Evolutionary conservation across 1,284 basidiomycete genomes (phyloP).

Genomic region (Sporisorium scitamineum): DNA sequence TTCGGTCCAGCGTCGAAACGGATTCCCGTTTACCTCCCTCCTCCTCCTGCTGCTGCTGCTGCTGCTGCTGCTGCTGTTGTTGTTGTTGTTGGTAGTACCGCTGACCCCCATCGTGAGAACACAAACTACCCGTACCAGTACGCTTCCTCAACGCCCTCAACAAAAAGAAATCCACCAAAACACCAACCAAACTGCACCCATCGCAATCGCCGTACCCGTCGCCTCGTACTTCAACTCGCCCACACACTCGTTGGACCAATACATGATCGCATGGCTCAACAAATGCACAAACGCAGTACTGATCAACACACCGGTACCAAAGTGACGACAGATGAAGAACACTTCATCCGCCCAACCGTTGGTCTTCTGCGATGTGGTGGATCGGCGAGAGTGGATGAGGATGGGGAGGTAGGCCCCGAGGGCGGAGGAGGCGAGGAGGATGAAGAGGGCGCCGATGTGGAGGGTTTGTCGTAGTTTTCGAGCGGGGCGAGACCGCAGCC

Average conservation of each 20-base stretch:
- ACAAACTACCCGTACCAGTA: not conserved
- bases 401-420: slow-evolving; percentile 70
- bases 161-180: slow-evolving; percentile 68
- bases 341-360: slow-evolving; percentile 24
- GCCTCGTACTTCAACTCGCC: slow-evolving; percentile 70
- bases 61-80: too few species aligned
- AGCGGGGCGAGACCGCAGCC: slow-evolving; percentile 66
- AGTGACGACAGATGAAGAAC: slow-evolving; percentile 47
- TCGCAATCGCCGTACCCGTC: slow-evolving; percentile 69
- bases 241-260: slow-evolving; percentile 69
- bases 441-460: slow-evolving; percentile 71
- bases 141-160: slow-evolving; percentile 25
- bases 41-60: slow-evolving; percentile 8
- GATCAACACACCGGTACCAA: slow-evolving; percentile 71
- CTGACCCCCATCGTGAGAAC: slow-evolving; percentile 7
- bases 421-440: slow-evolving; percentile 69
- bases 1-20: slow-evolving; percentile 8
- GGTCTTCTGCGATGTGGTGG: not conserved
- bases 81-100: not conserved
- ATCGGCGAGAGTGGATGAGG: slow-evolving; percentile 61
- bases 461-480: slow-evolving; percentile 69
- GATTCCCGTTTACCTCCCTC: slow-evolving; percentile 4
- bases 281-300: slow-evolving; percentile 72
- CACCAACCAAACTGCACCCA: slow-evolving; percentile 56
- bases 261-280: slow-evolving; percentile 70